Conservation (phyloP, 192 early-diverging fungal species). For the Coemansia sp. region DNA sequence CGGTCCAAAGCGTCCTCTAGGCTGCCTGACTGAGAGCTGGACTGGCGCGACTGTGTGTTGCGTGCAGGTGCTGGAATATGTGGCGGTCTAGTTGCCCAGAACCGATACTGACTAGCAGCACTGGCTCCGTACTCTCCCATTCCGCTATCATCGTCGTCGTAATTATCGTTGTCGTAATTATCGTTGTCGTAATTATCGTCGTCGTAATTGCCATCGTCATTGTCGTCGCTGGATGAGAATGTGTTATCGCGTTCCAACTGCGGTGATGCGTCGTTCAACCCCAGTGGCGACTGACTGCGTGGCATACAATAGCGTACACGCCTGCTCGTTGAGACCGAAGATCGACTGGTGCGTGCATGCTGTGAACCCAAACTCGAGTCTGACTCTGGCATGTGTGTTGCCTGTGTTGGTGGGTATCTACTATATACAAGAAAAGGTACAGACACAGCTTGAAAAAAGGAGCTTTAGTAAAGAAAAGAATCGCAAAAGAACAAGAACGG, state of each 20-base stretch:
- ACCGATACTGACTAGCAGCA: constrained; percentile 14
- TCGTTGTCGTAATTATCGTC: not conserved
- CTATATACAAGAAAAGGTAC: too few relatives aligned
- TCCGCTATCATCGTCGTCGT: too few relatives aligned
- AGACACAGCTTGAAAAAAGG: too few relatives aligned
- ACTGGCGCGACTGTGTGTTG: not conserved
- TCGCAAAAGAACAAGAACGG: too few relatives aligned
- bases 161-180: not conserved
- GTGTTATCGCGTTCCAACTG: not conserved
- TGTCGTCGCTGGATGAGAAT: constrained; percentile 1
- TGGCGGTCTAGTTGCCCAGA: constrained; percentile 35
- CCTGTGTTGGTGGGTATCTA: too few relatives aligned
- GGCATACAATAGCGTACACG: not conserved
- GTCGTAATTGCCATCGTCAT: not conserved
- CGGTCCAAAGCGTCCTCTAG: not conserved
- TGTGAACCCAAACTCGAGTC: not conserved
- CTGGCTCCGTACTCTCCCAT: too few relatives aligned
- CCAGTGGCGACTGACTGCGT: not conserved
- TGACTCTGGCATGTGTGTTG: not conserved
- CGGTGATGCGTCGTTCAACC: not conserved
- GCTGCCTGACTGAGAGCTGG: not conserved
- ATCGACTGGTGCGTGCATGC: not conserved
- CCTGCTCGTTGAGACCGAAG: not conserved
- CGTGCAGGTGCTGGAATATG: not conserved
- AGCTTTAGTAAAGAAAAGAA: too few relatives aligned